phyloP scores from a whole-genome alignment of 2,329 filamentous ascomycete genomes.

The Akanthomyces uredinophilus region DNA sequence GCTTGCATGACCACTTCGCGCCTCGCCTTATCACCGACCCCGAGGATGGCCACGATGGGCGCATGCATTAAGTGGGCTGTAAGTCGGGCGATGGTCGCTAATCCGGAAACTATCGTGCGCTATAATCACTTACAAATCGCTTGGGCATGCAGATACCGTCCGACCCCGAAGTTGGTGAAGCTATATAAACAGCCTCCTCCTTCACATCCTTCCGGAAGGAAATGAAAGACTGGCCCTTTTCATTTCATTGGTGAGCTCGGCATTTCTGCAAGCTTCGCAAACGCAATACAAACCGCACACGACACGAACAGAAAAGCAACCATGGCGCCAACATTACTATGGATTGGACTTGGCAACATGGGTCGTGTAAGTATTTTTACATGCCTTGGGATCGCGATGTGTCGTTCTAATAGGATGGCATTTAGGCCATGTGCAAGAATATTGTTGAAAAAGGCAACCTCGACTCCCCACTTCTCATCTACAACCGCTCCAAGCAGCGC shows the following conservation, averaged over 20 bases:
- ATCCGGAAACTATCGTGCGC: neutral
- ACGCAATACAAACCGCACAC: neutral
- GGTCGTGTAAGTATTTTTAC: slow-evolving; percentile 57
- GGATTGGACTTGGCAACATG: slow-evolving; percentile 86
- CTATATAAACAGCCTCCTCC: neutral
- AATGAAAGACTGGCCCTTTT: neutral
- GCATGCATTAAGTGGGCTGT: neutral
- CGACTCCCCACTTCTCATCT: slow-evolving; percentile 66
- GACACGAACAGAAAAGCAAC: neutral
- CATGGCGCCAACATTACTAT: slow-evolving; percentile 62
- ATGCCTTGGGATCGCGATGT: slow-evolving; percentile 8
- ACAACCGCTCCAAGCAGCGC: slow-evolving; percentile 69
- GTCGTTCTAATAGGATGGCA: neutral
- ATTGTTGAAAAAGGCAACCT: slow-evolving; percentile 72
- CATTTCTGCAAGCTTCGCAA: neutral
- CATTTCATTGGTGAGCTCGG: neutral
- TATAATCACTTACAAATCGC: slow-evolving; percentile 13
- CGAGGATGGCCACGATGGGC: neutral
- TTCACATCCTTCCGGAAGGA: neutral
- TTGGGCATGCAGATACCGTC: neutral
- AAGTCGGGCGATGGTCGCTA: neutral
- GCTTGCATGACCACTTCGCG: neutral
- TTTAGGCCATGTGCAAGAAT: slow-evolving; percentile 80
- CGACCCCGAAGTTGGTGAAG: neutral
- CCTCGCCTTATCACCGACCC: neutral